Conservation (phyloP, 2,329 filamentous ascomycete species). For the Cadophora luteo-olivacea region DNA sequence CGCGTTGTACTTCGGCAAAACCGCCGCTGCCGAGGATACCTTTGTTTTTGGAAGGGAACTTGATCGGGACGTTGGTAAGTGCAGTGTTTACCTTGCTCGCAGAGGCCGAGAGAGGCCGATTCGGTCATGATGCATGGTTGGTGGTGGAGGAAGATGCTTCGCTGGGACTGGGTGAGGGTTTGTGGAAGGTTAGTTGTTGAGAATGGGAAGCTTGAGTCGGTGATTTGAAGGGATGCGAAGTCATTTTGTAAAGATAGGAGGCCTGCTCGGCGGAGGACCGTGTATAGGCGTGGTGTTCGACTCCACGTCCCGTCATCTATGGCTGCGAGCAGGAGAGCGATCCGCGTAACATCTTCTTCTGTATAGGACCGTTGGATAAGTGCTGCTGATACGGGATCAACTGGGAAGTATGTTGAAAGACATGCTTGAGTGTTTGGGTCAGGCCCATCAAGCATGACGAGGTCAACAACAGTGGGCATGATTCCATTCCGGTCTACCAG, state of each 20-base stretch:
- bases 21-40: neutral
- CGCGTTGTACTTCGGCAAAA: neutral
- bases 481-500: neutral
- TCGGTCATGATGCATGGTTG: conserved; percentile 4
- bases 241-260: neutral
- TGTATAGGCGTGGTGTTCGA: neutral
- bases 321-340: neutral
- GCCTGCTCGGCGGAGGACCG: neutral
- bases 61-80: neutral
- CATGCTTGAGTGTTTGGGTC: neutral
- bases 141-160: neutral
- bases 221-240: neutral
- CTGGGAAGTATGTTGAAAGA: neutral
- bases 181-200: neutral
- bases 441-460: conserved; percentile 4
- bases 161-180: neutral
- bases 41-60: conserved; percentile 4
- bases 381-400: neutral
- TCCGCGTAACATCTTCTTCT: neutral
- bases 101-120: neutral
- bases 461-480: neutral
- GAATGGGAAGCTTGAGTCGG: conserved; percentile 1
- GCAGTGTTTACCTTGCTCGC: conserved; percentile 6
- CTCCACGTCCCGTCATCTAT: neutral
- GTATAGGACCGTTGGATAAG: neutral